Conservation (phyloP, 495 filamentous ascomycete genomes). For the Gamarada debralockiae region DNA sequence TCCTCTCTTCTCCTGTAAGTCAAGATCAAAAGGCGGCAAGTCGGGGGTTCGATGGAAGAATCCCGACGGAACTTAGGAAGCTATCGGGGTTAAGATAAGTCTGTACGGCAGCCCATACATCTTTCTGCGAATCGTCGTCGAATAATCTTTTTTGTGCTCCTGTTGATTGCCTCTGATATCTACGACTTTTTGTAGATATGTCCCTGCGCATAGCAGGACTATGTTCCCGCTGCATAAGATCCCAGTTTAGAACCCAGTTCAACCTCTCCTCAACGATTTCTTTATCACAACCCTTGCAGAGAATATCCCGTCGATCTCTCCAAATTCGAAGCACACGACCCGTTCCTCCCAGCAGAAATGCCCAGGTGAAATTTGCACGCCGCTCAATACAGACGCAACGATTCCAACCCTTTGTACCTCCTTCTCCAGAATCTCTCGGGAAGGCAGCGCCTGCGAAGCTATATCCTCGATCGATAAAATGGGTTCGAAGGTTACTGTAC, state of each 20-base stretch:
- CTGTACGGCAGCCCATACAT: not conserved
- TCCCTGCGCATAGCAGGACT: conserved; percentile 18
- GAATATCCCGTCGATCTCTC: not conserved
- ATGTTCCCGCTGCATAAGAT: conserved; percentile 11
- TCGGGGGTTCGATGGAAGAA: no score
- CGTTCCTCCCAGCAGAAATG: not conserved
- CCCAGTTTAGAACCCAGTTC: not conserved
- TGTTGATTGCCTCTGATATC: not conserved
- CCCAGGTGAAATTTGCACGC: not conserved
- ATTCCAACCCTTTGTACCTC: conserved; percentile 75
- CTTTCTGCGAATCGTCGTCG: not conserved
- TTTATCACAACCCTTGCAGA: not conserved
- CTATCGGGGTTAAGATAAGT: not conserved
- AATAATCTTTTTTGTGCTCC: not conserved
- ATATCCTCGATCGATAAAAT: conserved; percentile 67
- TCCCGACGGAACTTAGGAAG: no score
- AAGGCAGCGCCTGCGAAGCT: conserved; percentile 62
- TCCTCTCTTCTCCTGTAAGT: no score
- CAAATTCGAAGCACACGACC: not conserved
- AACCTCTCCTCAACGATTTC: not conserved
- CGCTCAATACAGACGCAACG: conserved; percentile 20
- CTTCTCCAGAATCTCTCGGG: conserved; percentile 74
- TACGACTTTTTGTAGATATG: conserved; percentile 17
- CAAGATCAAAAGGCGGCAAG: no score
- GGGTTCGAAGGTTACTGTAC: conserved; percentile 68